Percentiles rank a stretch among this genome's conserved stretches.
phyloP scores from a whole-genome alignment of 2,329 filamentous ascomycete species.

The Cladophialophora psammophila region DNA sequence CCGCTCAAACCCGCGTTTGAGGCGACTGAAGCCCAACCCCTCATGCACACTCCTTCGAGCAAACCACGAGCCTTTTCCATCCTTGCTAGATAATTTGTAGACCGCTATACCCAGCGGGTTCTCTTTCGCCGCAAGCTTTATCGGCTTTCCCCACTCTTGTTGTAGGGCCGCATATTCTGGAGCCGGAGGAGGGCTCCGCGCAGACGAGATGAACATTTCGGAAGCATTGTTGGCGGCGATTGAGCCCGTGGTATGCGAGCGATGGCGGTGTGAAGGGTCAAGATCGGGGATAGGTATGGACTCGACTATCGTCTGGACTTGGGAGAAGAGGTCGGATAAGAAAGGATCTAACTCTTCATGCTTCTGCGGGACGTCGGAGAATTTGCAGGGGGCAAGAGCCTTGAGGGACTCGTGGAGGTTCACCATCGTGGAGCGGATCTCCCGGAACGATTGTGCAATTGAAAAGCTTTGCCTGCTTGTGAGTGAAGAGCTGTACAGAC shows the following conservation, averaged over 20 bases:
- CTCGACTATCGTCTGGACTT: conserved; percentile 75
- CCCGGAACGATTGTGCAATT: not conserved
- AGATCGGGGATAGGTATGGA: conserved; percentile 70
- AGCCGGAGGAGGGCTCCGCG: conserved; percentile 58
- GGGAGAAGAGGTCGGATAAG: conserved; percentile 66
- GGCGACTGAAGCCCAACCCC: conserved; percentile 76
- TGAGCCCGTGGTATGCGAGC: conserved; percentile 63
- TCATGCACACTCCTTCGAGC: conserved; percentile 83
- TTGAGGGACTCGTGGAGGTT: conserved; percentile 66
- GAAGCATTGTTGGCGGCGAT: conserved; percentile 56
- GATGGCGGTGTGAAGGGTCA: conserved; percentile 60
- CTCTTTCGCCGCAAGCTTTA: conserved; percentile 74
- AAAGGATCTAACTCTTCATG: conserved; percentile 61
- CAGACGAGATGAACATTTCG: conserved; percentile 61
- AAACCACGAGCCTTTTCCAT: conserved; percentile 90
- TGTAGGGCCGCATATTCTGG: conserved; percentile 68
- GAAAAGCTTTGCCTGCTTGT: not conserved
- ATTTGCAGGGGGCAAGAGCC: conserved; percentile 64
- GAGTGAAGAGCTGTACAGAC: not conserved
- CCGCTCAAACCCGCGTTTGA: conserved; percentile 75
- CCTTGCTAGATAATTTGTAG: conserved; percentile 79
- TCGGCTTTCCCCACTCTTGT: conserved; percentile 83
- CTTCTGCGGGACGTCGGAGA: conserved; percentile 56
- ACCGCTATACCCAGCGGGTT: conserved; percentile 79
- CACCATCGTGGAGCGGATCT: conserved; percentile 53